Conservation (phyloP, 108 stramenopile species). For the Skeletonema marinoi region DNA sequence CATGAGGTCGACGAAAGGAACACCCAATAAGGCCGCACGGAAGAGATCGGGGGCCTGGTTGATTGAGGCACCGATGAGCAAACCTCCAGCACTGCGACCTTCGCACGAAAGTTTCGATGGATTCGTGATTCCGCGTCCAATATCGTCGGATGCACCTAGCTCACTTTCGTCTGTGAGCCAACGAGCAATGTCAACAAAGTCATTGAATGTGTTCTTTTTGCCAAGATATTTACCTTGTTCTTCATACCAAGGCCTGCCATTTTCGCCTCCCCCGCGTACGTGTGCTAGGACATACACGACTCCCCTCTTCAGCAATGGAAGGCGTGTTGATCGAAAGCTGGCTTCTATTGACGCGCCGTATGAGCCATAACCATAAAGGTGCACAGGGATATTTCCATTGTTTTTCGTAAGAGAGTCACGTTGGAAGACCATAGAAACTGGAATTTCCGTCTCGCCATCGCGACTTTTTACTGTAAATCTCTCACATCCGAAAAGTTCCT, state of each 20-base stretch:
- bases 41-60: slow-evolving; percentile 92
- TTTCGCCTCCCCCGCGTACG: slow-evolving; percentile 96
- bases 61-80: slow-evolving; percentile 68
- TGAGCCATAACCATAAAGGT: slow-evolving; percentile 92
- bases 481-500: slow-evolving; percentile 73
- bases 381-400: slow-evolving; percentile 56
- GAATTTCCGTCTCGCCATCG: slow-evolving; percentile 85
- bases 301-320: slow-evolving; percentile 85
- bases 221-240: slow-evolving; percentile 87
- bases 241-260: slow-evolving; percentile 96
- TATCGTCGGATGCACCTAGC: neutral
- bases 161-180: slow-evolving; percentile 29
- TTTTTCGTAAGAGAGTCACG: slow-evolving; percentile 65
- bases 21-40: slow-evolving; percentile 85
- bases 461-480: slow-evolving; percentile 67
- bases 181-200: slow-evolving; percentile 87
- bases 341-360: slow-evolving; percentile 94
- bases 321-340: slow-evolving; percentile 60
- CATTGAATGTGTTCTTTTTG: slow-evolving; percentile 96
- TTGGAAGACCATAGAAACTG: slow-evolving; percentile 83
- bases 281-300: slow-evolving; percentile 91
- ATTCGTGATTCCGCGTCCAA: slow-evolving; percentile 39
- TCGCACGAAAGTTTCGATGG: slow-evolving; percentile 64
- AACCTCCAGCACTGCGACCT: slow-evolving; percentile 80
- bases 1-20: slow-evolving; percentile 95